Percentiles rank a stretch among this genome's conserved stretches.
Evolutionary conservation across 2,329 filamentous ascomycete species (phyloP).

Genomic region (Daldinia eschscholtzii): DNA sequence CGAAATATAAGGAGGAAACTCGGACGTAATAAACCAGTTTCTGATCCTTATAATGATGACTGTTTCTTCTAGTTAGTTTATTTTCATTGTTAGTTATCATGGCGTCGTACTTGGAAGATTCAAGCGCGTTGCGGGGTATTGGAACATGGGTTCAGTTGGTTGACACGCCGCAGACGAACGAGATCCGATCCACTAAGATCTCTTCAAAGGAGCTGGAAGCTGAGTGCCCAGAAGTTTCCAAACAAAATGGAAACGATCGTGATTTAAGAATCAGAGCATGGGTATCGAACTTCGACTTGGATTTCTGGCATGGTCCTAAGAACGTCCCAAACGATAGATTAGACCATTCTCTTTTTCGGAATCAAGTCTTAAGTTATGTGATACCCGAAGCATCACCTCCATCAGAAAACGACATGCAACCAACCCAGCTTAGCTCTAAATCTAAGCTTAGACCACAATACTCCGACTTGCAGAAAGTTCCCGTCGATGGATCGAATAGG

Average conservation of each 20-base stretch:
- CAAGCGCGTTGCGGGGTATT: constrained; percentile 22
- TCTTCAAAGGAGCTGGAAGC: constrained; percentile 10
- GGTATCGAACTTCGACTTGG: constrained; percentile 25
- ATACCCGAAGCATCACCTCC: neutral
- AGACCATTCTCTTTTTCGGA: neutral
- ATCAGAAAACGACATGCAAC: neutral
- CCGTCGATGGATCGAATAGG: neutral
- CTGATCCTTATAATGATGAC: neutral
- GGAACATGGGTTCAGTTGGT: constrained; percentile 32
- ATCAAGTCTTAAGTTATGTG: constrained; percentile 6
- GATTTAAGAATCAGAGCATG: constrained; percentile 21
- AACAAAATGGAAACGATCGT: neutral
- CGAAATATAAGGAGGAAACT: constrained; percentile 23
- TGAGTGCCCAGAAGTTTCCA: neutral
- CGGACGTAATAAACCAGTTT: neutral
- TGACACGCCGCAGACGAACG: constrained; percentile 7
- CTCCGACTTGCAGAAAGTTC: neutral
- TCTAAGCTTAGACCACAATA: neutral
- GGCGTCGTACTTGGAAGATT: constrained; percentile 22
- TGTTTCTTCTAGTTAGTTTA: neutral
- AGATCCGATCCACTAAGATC: neutral
- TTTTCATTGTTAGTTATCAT: constrained; percentile 14
- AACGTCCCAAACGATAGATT: constrained; percentile 2
- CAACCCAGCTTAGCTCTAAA: neutral
- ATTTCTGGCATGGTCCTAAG: constrained; percentile 31